Conservation (phyloP, 495 filamentous ascomycete species). For the Talaromyces thailandensis region DNA sequence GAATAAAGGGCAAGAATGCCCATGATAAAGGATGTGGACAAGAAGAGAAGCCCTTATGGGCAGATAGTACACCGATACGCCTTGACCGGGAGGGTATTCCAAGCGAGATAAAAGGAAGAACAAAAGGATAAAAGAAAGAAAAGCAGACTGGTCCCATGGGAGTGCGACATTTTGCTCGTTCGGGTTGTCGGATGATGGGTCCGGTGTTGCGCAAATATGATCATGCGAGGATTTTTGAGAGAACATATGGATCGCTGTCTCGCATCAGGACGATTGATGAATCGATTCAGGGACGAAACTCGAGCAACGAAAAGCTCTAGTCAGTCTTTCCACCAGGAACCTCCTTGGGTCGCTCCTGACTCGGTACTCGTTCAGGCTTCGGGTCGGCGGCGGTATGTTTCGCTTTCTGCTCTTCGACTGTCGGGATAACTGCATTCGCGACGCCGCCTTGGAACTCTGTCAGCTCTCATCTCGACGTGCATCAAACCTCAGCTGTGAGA, state of each 20-base stretch:
- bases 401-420: slow-evolving; percentile 31
- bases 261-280: neutral
- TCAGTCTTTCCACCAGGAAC: slow-evolving; percentile 2
- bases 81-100: neutral
- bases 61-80: neutral
- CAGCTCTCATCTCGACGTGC: neutral
- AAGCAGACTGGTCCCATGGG: neutral
- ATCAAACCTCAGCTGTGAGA: no score
- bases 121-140: neutral
- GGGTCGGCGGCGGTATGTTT: slow-evolving; percentile 23
- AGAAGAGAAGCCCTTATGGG: neutral
- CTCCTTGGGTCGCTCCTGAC: slow-evolving; percentile 31
- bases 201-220: neutral
- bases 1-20: neutral
- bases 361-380: slow-evolving; percentile 24
- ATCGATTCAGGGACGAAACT: neutral
- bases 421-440: slow-evolving; percentile 35
- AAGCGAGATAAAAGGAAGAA: neutral
- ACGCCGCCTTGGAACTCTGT: slow-evolving; percentile 22
- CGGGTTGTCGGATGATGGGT: neutral
- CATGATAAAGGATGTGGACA: neutral
- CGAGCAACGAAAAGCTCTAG: neutral
- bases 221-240: neutral
- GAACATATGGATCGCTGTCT: neutral
- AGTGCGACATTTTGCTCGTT: neutral